Percentiles rank a stretch among this genome's conserved stretches.
phyloP scores from a whole-genome alignment of 176 grass and related monocot genomes.

The Stipa capillata region DNA sequence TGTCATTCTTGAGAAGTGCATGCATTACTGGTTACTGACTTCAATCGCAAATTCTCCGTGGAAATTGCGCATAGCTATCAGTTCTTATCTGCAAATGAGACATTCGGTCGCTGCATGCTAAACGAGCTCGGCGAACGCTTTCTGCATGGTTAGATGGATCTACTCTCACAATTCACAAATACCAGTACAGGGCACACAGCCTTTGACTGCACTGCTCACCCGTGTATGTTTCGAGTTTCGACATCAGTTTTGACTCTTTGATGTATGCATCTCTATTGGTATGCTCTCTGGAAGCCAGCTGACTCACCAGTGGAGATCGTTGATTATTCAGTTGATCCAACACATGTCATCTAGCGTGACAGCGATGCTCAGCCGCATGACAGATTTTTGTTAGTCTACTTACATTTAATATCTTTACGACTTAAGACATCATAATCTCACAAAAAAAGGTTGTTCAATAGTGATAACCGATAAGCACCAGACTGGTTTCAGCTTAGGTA shows the following conservation, averaged over 20 bases:
- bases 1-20: background rate
- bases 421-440: background rate
- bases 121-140: background rate
- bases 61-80: background rate
- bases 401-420: background rate
- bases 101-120: background rate
- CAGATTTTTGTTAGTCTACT: background rate
- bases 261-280: background rate
- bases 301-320: background rate
- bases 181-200: background rate
- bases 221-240: background rate
- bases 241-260: background rate
- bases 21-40: background rate
- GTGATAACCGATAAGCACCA: background rate
- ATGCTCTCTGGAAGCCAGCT: background rate
- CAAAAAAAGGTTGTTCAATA: too few species aligned
- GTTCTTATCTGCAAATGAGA: background rate
- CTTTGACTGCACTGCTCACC: background rate
- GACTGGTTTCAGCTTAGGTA: background rate
- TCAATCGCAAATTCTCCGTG: background rate
- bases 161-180: too few species aligned
- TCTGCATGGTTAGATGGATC: background rate
- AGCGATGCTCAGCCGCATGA: background rate
- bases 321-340: background rate
- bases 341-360: background rate